phyloP scores from a whole-genome alignment of 441 rosid species.

The Eutrema salsugineum region DNA sequence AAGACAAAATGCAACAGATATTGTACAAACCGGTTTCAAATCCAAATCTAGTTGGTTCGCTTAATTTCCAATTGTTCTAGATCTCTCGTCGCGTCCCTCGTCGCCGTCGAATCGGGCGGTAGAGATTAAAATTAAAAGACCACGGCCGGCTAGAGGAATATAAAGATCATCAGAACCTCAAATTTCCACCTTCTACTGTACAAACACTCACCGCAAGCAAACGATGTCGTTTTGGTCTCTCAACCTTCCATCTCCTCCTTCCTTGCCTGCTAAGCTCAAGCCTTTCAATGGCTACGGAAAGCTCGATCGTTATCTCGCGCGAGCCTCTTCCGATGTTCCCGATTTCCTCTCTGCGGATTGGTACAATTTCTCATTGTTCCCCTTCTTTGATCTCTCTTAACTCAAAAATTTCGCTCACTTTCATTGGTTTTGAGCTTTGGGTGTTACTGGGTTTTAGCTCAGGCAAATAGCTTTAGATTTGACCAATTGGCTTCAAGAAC shows the following conservation, averaged over 20 bases:
- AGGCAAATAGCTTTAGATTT: background rate
- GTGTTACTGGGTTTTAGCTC: background rate
- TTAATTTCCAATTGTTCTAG: background rate
- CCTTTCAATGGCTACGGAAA: conserved; percentile 29
- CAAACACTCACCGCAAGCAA: background rate
- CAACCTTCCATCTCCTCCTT: conserved; percentile 28
- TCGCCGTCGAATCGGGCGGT: background rate
- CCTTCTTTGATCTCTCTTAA: background rate
- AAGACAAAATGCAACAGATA: background rate
- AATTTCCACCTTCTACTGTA: background rate
- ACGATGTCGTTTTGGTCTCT: conserved; percentile 55
- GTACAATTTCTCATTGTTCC: conserved; percentile 28
- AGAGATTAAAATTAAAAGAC: background rate
- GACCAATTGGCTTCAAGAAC: background rate
- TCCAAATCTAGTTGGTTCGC: background rate
- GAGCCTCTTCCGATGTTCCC: conserved; percentile 74
- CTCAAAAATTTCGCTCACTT: background rate
- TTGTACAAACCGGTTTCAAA: background rate
- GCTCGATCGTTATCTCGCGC: conserved; percentile 36
- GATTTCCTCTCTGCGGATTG: conserved; percentile 84
- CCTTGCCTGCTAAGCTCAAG: conserved; percentile 37
- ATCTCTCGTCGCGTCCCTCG: background rate
- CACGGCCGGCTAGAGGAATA: background rate
- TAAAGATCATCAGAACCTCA: background rate
- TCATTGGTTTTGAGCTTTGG: background rate